phyloP scores from a whole-genome alignment of 78 protist genomes.

The Guillardia theta region DNA sequence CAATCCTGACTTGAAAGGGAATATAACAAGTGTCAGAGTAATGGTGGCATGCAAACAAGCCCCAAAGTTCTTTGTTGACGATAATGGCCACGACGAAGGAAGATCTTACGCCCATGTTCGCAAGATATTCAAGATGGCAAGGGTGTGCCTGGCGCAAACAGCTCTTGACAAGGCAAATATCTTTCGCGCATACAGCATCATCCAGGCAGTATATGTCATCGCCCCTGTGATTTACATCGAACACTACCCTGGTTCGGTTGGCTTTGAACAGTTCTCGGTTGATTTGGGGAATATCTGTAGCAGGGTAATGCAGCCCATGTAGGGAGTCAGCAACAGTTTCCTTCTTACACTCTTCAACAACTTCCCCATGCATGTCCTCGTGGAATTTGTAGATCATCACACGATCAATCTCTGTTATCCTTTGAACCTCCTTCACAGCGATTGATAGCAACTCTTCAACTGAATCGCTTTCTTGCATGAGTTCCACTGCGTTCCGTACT shows the following conservation, averaged over 20 bases:
- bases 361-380: constrained; percentile 42
- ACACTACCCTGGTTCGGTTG: background rate
- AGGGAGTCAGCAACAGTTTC: background rate
- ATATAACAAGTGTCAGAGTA: background rate
- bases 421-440: too few relatives aligned
- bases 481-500: too few relatives aligned
- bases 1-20: background rate
- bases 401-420: too few relatives aligned
- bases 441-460: too few relatives aligned
- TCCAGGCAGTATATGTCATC: background rate
- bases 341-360: background rate
- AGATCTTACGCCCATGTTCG: constrained; percentile 12
- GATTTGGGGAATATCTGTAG: background rate
- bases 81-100: background rate
- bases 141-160: background rate
- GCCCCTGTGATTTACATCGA: background rate
- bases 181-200: background rate
- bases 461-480: too few relatives aligned
- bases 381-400: constrained; percentile 35
- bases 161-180: background rate
- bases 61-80: background rate
- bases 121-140: background rate
- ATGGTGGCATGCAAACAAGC: background rate
- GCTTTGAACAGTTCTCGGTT: background rate
- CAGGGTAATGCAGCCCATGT: constrained; percentile 28